Evolutionary conservation across 1,284 basidiomycete genomes (phyloP), one percentile per base, ranked within the genome.

Genomic region (Trichosporon inkin): DNA sequence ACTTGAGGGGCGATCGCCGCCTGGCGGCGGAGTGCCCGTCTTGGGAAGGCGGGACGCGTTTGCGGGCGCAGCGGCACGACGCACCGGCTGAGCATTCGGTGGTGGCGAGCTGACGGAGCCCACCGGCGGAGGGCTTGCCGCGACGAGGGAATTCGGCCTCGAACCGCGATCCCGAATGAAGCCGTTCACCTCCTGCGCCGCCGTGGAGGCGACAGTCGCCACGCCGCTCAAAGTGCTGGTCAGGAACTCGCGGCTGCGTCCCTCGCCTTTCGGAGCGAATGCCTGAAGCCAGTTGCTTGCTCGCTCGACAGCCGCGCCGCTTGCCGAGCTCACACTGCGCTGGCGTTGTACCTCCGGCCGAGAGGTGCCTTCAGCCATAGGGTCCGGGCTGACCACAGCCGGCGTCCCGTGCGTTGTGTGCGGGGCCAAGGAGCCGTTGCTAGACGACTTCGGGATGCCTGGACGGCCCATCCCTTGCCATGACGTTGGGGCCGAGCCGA

Each of bases 201-300:
- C 61, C 8, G 61, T 65, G 41, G 66, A 67, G 2, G 75, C 75
- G 8, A 77, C 73, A 39, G 57, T 71, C 5, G 71, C 75, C 1
- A 77, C 75, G 2, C 72, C 72, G 28, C 67, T 69, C 1, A 77
- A 61, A 14, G 71, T 72, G 40, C 67, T 71, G 5, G 62, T 59
- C 10, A 77, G 53, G 40, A 75, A 77, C 57, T 75, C 73, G 57
- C 72, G 65, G 8, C 68, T 66, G 36, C 73, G 62, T 7, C 74
- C 73, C 64, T 77, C 75, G 5, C 73, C 73, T n/a, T 69, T 66
- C 5, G 75, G 75, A 14, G 75, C 71, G 63, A 74, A 72, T 3
- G 67, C 70, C 6, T 65, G 66, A n/a, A 77, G 62, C 75, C 75
- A 77, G 58, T 72, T 70, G 39, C 65, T 62, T 2, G 72, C 73